phyloP scores from a whole-genome alignment of 805 yeast genomes.

The Cyberlindnera subsufficiens region DNA sequence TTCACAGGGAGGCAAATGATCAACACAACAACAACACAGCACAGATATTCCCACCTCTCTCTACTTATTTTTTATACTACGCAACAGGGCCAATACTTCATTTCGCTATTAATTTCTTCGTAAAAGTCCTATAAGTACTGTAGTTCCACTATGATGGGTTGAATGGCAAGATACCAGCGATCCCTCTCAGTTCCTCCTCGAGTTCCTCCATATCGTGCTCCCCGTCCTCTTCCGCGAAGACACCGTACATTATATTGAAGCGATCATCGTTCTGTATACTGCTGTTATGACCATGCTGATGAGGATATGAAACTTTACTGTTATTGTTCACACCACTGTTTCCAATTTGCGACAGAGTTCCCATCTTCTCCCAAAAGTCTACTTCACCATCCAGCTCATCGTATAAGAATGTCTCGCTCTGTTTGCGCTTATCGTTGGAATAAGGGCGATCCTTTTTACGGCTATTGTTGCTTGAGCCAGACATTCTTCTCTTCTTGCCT shows the following conservation, averaged over 20 bases:
- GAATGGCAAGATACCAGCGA: slow-evolving; percentile 18
- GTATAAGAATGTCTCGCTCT: slow-evolving; percentile 6
- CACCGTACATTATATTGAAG: slow-evolving; percentile 3
- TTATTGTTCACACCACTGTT: slow-evolving; percentile 7
- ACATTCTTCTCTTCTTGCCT: slow-evolving; percentile 12
- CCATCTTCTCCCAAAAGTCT: slow-evolving; percentile 69
- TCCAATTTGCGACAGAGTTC: slow-evolving; percentile 43
- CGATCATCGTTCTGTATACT: slow-evolving; percentile 2
- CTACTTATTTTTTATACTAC: neutral
- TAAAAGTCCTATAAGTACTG: neutral
- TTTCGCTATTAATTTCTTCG: neutral
- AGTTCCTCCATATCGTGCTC: slow-evolving; percentile 20
- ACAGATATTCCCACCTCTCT: neutral
- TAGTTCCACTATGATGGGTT: slow-evolving; percentile 16
- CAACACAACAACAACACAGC: neutral
- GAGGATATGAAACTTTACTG: slow-evolving; percentile 7
- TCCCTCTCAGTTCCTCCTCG: slow-evolving; percentile 18
- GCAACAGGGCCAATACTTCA: no score
- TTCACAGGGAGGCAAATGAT: neutral
- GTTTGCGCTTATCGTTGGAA: neutral
- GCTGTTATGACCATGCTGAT: slow-evolving; percentile 2
- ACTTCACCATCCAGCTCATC: slow-evolving; percentile 56
- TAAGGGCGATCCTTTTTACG: slow-evolving; percentile 6
- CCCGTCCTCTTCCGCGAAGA: slow-evolving; percentile 14
- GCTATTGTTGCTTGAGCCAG: slow-evolving; percentile 16